phyloP scores from a whole-genome alignment of 2,329 filamentous ascomycete species.

The Colletotrichum melonis region DNA sequence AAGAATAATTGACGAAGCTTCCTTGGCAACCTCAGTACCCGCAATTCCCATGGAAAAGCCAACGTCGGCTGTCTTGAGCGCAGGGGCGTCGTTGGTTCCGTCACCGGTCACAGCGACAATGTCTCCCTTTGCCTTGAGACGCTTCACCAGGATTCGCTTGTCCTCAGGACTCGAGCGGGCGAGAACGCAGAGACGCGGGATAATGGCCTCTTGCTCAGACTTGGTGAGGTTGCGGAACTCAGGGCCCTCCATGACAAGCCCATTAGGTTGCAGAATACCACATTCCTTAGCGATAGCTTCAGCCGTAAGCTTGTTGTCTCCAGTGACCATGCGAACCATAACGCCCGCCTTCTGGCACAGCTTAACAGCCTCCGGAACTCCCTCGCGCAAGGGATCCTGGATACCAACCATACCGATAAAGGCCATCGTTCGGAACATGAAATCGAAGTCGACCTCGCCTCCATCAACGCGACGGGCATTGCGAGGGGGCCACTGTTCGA shows the following conservation, averaged over 20 bases:
- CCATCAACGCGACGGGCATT: slow-evolving; percentile 65
- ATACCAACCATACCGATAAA: slow-evolving; percentile 81
- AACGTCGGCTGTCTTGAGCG: slow-evolving; percentile 83
- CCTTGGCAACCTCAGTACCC: slow-evolving; percentile 86
- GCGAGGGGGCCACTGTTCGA: slow-evolving; percentile 84
- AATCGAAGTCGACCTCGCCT: slow-evolving; percentile 73
- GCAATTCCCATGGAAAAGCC: slow-evolving; percentile 89
- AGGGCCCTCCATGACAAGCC: slow-evolving; percentile 81
- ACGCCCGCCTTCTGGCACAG: slow-evolving; percentile 82
- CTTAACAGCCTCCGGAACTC: slow-evolving; percentile 78
- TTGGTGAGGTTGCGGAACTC: slow-evolving; percentile 79
- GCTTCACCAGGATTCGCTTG: slow-evolving; percentile 78
- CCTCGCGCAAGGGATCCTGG: slow-evolving; percentile 81
- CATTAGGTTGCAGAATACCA: slow-evolving; percentile 76
- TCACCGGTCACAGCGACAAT: slow-evolving; percentile 87
- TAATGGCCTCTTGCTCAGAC: slow-evolving; percentile 73
- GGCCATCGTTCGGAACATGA: slow-evolving; percentile 74
- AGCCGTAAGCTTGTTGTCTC: slow-evolving; percentile 83
- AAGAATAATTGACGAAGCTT: slow-evolving; percentile 85
- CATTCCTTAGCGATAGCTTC: slow-evolving; percentile 84
- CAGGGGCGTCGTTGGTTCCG: slow-evolving; percentile 86
- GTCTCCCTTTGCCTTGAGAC: slow-evolving; percentile 78
- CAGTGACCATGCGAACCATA: slow-evolving; percentile 86
- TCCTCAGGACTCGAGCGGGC: slow-evolving; percentile 82
- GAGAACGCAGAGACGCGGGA: slow-evolving; percentile 77